These are phyloP conservation scores for Lenzites betulinus DNA, from an alignment of 768 basidiomycete genomes.

Conservation along the genomic window DNA sequence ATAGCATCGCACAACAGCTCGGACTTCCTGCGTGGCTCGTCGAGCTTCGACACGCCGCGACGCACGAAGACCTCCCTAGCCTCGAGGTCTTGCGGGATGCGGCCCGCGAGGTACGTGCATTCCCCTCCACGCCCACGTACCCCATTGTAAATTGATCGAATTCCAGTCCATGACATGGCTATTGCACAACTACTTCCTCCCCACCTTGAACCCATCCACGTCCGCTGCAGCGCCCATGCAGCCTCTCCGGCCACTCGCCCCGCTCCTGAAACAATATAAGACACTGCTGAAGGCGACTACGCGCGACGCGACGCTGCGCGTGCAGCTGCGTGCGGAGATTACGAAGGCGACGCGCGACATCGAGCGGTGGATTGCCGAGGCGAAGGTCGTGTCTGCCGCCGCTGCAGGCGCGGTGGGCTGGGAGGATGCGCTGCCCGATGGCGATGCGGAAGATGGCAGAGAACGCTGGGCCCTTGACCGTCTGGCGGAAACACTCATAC, in stretches of 20 bases:
- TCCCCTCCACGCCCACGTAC: background rate
- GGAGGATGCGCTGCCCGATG: conserved; percentile 37
- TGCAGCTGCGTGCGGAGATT: conserved; percentile 53
- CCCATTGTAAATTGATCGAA: background rate
- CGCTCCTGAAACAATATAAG: conserved; percentile 78
- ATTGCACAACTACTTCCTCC: conserved; percentile 80
- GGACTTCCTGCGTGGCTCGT: conserved; percentile 89
- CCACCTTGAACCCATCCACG: conserved; percentile 61
- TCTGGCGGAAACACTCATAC: conserved; percentile 66
- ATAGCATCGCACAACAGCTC: conserved; percentile 83
- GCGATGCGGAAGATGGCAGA: conserved; percentile 48
- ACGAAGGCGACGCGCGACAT: conserved; percentile 55
- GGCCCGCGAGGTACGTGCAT: conserved; percentile 57
- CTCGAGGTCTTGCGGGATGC: conserved; percentile 78
- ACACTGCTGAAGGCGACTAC: conserved; percentile 57
- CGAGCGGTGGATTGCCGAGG: conserved; percentile 81
- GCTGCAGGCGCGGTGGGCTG: conserved; percentile 50
- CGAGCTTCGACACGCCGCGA: conserved; percentile 91
- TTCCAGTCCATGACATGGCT: conserved; percentile 83
- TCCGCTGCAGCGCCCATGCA: conserved; percentile 35
- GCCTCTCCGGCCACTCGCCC: conserved; percentile 57
- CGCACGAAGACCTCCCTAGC: conserved; percentile 92
- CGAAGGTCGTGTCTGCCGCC: conserved; percentile 59
- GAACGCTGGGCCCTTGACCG: conserved; percentile 70
- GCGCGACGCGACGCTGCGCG: conserved; percentile 63